Evolutionary conservation across 2,329 filamentous ascomycete genomes (phyloP), one percentile per base, ranked within the genome.

Genomic region (Trematosphaeria pertusa): DNA sequence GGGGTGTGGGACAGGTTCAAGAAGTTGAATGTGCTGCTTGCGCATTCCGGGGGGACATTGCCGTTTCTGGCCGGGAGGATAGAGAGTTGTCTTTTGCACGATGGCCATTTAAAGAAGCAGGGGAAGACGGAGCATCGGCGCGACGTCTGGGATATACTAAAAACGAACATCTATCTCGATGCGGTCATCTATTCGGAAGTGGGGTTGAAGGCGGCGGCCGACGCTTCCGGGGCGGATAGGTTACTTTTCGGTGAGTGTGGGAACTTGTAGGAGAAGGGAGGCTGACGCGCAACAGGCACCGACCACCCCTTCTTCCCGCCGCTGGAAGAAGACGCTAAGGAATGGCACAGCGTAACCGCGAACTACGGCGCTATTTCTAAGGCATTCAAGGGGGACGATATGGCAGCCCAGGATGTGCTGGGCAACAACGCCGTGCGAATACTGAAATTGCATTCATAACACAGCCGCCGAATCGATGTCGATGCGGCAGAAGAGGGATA

Each of bases 231-330:
- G 0, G 77, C 78, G 0, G 88, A 91, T 59, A 78, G 88, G 48
- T 73, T 93, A 39, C 82, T 93, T 77, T 93, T 93, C 72, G 89
- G 79, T 81, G 56, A 50, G 74, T 70, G 19, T 19, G 9, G 14
- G 21, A n/a, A 10, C 15, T 36, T 15, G 5, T 18, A n/a, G 14
- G 28, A 6, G 17, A 9, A 9, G 11, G 21, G 5, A 11, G 15
- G 37, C 48, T 60, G 34, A 52, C 17, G 15, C 5, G 24, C 18
- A 50, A 6, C 57, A 73, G 78, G 88, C 19, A 92, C 88, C 0
- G 89, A 92, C 66, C 87, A 92, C 68, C 89, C 89, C 0, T 92
- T 93, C 74, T 93, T 93, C 71, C 89, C 89, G n/a, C 88, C 88
- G 1, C 71, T 91, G 14, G 80, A 78, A 22, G 77, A 74, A 26